Percentiles rank a stretch among this genome's conserved stretches.
Evolutionary conservation across 2,329 filamentous ascomycete species (phyloP).

Genomic region (Xylariales sp.): DNA sequence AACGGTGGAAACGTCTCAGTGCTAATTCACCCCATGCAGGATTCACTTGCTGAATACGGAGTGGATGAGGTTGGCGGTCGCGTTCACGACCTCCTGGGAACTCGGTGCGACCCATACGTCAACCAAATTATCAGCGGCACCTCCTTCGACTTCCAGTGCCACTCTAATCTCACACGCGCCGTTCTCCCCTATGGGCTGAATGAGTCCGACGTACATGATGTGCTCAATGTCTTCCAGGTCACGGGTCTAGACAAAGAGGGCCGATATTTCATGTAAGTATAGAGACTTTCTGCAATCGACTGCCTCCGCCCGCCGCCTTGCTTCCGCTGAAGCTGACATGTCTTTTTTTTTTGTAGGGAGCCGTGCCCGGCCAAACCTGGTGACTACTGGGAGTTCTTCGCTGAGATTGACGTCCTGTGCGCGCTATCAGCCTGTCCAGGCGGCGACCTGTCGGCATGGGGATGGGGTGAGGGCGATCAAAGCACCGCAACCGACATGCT

Average conservation of each 20-base stretch:
- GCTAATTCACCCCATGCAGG: too few species aligned
- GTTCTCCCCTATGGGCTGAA: slow-evolving; percentile 63
- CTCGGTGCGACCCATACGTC: slow-evolving; percentile 81
- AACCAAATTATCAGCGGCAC: slow-evolving; percentile 59
- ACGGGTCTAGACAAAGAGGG: slow-evolving; percentile 70
- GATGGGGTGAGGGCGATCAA: slow-evolving; percentile 69
- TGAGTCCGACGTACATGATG: slow-evolving; percentile 77
- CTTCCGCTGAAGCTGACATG: too few species aligned
- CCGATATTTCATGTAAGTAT: slow-evolving; percentile 78
- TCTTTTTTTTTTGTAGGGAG: too few species aligned
- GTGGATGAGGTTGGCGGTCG: slow-evolving; percentile 59
- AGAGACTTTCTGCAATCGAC: too few species aligned
- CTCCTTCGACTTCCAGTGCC: slow-evolving; percentile 81
- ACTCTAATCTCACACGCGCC: slow-evolving; percentile 74
- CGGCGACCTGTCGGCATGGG: slow-evolving; percentile 78
- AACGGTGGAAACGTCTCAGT: too few species aligned
- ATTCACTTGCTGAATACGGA: slow-evolving; percentile 61
- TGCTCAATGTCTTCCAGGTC: slow-evolving; percentile 83
- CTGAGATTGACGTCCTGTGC: slow-evolving; percentile 70
- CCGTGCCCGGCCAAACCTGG: slow-evolving; percentile 50
- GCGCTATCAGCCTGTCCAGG: slow-evolving; percentile 69
- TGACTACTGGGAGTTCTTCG: slow-evolving; percentile 71
- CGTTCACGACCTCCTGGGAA: slow-evolving; percentile 77
- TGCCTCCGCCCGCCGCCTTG: too few species aligned
- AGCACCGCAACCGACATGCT: slow-evolving; percentile 64